phyloP scores from a whole-genome alignment of 2,329 filamentous ascomycete species.

The Ophiocordyceps robertsii region DNA sequence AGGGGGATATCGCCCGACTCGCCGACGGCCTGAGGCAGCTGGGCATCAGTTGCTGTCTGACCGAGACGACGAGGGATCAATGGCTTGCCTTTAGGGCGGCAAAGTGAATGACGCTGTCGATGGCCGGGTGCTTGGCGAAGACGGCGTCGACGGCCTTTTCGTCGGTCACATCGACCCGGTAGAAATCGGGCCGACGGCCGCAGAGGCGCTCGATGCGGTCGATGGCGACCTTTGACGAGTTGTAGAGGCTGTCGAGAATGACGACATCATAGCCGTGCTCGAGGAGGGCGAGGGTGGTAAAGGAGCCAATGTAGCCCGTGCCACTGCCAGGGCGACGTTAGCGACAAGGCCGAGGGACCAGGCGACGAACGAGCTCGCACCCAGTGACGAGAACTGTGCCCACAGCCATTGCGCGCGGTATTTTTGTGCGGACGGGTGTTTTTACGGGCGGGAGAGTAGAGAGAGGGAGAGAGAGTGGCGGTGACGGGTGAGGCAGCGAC shows the following conservation, averaged over 20 bases:
- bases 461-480: not conserved
- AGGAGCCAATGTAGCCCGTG: conserved; percentile 97
- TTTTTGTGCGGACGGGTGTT: no score
- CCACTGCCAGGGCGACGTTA: conserved; percentile 44
- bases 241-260: conserved; percentile 93
- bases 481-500: not conserved
- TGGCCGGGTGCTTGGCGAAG: conserved; percentile 78
- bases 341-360: not conserved
- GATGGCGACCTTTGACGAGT: conserved; percentile 81
- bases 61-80: not conserved
- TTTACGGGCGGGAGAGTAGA: not conserved
- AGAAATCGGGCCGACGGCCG: conserved; percentile 76
- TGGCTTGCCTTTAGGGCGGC: conserved; percentile 69
- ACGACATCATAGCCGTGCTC: conserved; percentile 93
- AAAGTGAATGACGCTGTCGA: conserved; percentile 98
- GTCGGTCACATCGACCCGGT: conserved; percentile 79
- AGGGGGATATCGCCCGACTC: conserved; percentile 89
- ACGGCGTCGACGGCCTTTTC: conserved; percentile 72
- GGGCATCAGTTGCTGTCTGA: not conserved
- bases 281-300: conserved; percentile 84
- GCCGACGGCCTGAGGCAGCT: conserved; percentile 63
- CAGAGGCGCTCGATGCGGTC: conserved; percentile 91
- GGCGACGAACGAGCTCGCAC: conserved; percentile 32
- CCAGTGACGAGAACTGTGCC: conserved; percentile 87
- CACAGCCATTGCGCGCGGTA: conserved; percentile 47